Evolutionary conservation across 1,284 basidiomycete genomes (phyloP).

Genomic region (Kalmanozyma brasiliensis): DNA sequence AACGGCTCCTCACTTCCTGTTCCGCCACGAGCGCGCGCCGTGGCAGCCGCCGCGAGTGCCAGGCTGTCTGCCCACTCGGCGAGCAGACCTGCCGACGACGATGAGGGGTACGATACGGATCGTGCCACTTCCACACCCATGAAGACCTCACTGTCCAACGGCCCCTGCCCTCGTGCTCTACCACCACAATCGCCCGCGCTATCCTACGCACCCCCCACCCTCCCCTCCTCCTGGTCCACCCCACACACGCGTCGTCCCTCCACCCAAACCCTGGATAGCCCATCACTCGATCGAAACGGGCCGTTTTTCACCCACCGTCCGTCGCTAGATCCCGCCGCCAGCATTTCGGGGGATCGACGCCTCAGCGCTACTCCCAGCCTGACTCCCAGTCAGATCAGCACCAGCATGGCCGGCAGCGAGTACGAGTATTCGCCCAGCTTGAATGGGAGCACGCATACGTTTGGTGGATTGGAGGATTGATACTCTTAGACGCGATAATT

Average conservation of each 20-base stretch:
- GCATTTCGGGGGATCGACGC: conserved; percentile 1
- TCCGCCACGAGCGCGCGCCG: conserved; percentile 16
- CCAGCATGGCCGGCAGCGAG: not conserved
- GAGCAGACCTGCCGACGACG: not conserved
- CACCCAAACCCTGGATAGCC: too few relatives aligned
- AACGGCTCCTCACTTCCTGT: conserved; percentile 33
- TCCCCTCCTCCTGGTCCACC: conserved; percentile 2
- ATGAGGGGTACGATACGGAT: conserved; percentile 20
- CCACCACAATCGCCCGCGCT: conserved; percentile 17
- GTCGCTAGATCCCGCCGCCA: not conserved
- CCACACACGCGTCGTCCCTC: not conserved
- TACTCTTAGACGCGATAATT: too few relatives aligned
- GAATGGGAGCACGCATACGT: conserved; percentile 24
- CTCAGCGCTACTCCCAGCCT: conserved; percentile 10
- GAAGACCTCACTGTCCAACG: too few relatives aligned
- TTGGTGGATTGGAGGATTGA: conserved; percentile 30
- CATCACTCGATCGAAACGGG: too few relatives aligned
- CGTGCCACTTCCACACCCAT: conserved; percentile 1
- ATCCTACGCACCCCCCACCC: conserved; percentile 14
- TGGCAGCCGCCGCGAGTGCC: conserved; percentile 6
- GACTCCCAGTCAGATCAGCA: not conserved
- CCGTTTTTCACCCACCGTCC: not conserved
- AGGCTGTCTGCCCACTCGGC: not conserved
- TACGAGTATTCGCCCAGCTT: conserved; percentile 16
- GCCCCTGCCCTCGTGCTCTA: not conserved